A percentile compares a stretch with the other conserved stretches of the same genome.
phyloP scores from a whole-genome alignment of 2,329 filamentous ascomycete species.

The Ascosphaera apis region DNA sequence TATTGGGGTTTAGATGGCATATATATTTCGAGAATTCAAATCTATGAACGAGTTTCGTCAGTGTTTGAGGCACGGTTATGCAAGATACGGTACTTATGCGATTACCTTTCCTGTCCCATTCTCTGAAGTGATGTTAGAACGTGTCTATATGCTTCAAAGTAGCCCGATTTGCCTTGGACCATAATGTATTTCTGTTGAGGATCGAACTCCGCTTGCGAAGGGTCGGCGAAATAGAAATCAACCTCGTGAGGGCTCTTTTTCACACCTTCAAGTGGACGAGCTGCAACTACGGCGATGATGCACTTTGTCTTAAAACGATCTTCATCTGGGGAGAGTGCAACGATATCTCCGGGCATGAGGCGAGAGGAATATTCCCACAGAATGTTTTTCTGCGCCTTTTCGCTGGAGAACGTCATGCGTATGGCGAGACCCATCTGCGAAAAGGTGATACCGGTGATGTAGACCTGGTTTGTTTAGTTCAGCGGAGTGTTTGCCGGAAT shows the following conservation, averaged over 20 bases:
- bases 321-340: slow-evolving; percentile 29
- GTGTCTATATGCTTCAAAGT: slow-evolving; percentile 56
- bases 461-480: slow-evolving; percentile 27
- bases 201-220: slow-evolving; percentile 42
- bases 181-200: slow-evolving; percentile 49
- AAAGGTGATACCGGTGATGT: slow-evolving; percentile 41
- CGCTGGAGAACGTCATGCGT: slow-evolving; percentile 46
- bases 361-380: slow-evolving; percentile 42
- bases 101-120: slow-evolving; percentile 28
- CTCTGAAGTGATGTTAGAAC: slow-evolving; percentile 51
- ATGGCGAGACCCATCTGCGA: slow-evolving; percentile 39
- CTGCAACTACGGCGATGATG: slow-evolving; percentile 49
- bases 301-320: slow-evolving; percentile 43
- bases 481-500: background rate
- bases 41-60: slow-evolving; percentile 8
- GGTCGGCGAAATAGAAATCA: slow-evolving; percentile 47
- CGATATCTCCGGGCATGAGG: slow-evolving; percentile 29
- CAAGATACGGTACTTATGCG: background rate
- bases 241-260: slow-evolving; percentile 45
- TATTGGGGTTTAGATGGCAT: slow-evolving; percentile 14
- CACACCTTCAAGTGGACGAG: slow-evolving; percentile 39
- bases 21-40: slow-evolving; percentile 24
- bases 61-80: background rate
- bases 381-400: slow-evolving; percentile 41
- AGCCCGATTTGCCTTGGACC: slow-evolving; percentile 51